Conservation (phyloP, 2,329 filamentous ascomycete genomes). For the Falciphora oryzae region DNA sequence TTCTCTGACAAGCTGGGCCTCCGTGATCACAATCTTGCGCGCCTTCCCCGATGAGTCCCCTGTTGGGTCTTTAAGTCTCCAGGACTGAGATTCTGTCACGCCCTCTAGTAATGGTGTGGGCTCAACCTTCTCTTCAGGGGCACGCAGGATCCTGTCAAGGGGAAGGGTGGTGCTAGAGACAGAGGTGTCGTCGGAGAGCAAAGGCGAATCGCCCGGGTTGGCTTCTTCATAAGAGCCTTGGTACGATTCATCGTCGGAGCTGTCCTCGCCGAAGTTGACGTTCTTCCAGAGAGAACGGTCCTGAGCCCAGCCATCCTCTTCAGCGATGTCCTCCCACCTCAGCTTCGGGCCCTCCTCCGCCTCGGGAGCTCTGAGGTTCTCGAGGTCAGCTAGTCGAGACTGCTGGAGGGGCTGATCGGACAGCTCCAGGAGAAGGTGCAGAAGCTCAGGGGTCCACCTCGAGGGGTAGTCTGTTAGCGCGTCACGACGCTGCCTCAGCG, state of each 20-base stretch:
- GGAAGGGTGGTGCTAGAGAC: slow-evolving; percentile 24
- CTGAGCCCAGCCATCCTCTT: slow-evolving; percentile 65
- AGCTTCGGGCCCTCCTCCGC: slow-evolving; percentile 42
- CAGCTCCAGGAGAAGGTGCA: slow-evolving; percentile 73
- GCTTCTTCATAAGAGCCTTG: slow-evolving; percentile 24
- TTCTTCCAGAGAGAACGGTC: slow-evolving; percentile 66
- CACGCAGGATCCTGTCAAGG: slow-evolving; percentile 14
- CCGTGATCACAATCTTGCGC: slow-evolving; percentile 50
- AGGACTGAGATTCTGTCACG: slow-evolving; percentile 39
- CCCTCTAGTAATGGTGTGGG: slow-evolving; percentile 24
- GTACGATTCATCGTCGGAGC: slow-evolving; percentile 54
- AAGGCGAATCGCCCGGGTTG: slow-evolving; percentile 23
- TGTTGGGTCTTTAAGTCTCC: slow-evolving; percentile 27
- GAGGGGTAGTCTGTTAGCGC: slow-evolving; percentile 29
- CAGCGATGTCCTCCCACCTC: slow-evolving; percentile 74
- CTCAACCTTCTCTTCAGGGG: background rate
- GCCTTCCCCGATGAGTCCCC: slow-evolving; percentile 26
- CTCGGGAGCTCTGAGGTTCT: slow-evolving; percentile 41
- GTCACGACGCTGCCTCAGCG: slow-evolving; percentile 41
- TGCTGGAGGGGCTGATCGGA: slow-evolving; percentile 74
- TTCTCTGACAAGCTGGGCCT: slow-evolving; percentile 70
- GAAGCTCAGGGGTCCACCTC: slow-evolving; percentile 71
- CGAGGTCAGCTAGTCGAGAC: slow-evolving; percentile 58
- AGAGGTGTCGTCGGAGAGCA: slow-evolving; percentile 21
- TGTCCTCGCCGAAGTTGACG: slow-evolving; percentile 58